phyloP scores from a whole-genome alignment of 1,284 basidiomycete species.

The Ustilago shanxiensis region DNA sequence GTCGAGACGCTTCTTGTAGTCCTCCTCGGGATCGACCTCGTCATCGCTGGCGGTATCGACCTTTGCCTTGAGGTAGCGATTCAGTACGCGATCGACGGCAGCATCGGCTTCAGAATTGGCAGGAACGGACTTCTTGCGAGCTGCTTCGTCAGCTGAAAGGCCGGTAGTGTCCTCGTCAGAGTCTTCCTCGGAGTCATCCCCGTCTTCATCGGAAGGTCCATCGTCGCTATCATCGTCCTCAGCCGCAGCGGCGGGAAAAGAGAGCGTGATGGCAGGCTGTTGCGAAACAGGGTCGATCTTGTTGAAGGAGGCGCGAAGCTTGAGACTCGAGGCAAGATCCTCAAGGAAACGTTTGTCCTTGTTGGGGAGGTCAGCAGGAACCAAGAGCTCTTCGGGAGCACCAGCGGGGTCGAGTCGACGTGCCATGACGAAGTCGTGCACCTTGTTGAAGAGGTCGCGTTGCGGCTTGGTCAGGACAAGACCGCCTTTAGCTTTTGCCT shows the following conservation, averaged over 20 bases:
- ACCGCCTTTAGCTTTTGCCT: conserved; percentile 78
- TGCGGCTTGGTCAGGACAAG: conserved; percentile 47
- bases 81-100: conserved; percentile 85
- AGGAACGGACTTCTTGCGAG: conserved; percentile 10
- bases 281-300: conserved; percentile 62
- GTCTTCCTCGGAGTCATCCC: conserved; percentile 65
- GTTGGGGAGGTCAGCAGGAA: conserved; percentile 46
- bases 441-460: conserved; percentile 58
- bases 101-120: conserved; percentile 66
- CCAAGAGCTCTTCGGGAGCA: conserved; percentile 53
- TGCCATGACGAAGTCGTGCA: conserved; percentile 84
- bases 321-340: conserved; percentile 55
- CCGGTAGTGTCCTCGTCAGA: conserved; percentile 56
- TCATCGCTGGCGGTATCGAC: conserved; percentile 51
- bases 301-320: conserved; percentile 61
- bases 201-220: conserved; percentile 35
- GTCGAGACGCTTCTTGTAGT: conserved; percentile 79
- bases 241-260: conserved; percentile 41
- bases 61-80: conserved; percentile 88
- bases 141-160: conserved; percentile 72
- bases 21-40: conserved; percentile 47
- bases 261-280: conserved; percentile 57
- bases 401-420: conserved; percentile 78
- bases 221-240: conserved; percentile 40
- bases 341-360: conserved; percentile 60